Base-by-base conservation (phyloP, 495 filamentous ascomycete species). In the Annulohypoxylon stygium region DNA sequence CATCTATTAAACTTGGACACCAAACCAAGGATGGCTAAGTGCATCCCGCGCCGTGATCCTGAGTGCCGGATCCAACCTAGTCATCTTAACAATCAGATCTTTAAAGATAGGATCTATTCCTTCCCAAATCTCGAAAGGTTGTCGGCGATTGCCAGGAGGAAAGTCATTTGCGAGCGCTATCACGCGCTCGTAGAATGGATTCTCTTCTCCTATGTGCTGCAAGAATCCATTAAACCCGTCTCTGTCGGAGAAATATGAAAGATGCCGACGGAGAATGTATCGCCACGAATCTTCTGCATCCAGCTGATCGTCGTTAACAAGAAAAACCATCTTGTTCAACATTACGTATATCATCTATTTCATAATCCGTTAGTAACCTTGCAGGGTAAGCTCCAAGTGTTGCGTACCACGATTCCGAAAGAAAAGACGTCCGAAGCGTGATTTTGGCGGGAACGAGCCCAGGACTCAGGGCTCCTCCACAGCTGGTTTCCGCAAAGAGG, bases 241-340 rank as follows among this genome's bases (percentile, higher is more conserved):
- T 53, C 11, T 12, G 7, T 53, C 48, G 20, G 48, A 18, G 20
- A 53, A 53, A 53, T 53, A 53, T 26, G 48, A 53, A 18, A 53
- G 48, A 53, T 53, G 48, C 20, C 48, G 48, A 26, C 48, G 48
- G 20, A 53, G 48, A 53, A 53, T 53, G 9, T 53, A 53, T 26
- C 18, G 48, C 48, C 48, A 53, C 20, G 48, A 53, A 12, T 53
- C 48, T 1, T 53, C 48, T 14, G 43, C 43, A 11, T 47, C 16
- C n/a, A 47, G 14, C 43, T 47, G 43, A 47, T 47, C 43, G 43
- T 47, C n/a, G 14, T 12, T 16, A 20, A 47, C 43, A 47, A 47
- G 14, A 47, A 47, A 47, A 47, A n/a, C 14, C 43, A 47, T 47
- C 11, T 47, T 7, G 43, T 47, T 47, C 43, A 47, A 47, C 43